phyloP scores from a whole-genome alignment of 495 filamentous ascomycete species.

The Penicillium malachiteum region DNA sequence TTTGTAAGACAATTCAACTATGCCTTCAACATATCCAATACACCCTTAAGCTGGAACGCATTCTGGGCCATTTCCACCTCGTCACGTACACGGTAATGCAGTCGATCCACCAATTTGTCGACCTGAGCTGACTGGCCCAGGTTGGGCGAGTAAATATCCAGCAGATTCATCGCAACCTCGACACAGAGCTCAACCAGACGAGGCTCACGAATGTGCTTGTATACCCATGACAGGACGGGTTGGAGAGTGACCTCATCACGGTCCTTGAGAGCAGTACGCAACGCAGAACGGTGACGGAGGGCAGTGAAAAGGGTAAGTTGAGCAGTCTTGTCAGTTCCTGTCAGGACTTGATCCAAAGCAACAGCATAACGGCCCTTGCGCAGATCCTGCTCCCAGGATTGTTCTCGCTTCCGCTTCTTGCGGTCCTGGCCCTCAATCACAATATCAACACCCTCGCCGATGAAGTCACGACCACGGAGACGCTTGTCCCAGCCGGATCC shows the following conservation, averaged over 20 bases:
- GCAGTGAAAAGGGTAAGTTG: slow-evolving; percentile 77
- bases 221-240: slow-evolving; percentile 80
- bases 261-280: slow-evolving; percentile 74
- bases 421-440: slow-evolving; percentile 75
- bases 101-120: slow-evolving; percentile 58
- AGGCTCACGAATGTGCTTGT: slow-evolving; percentile 74
- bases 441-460: slow-evolving; percentile 83
- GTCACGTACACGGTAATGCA: slow-evolving; percentile 66
- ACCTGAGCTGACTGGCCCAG: slow-evolving; percentile 72
- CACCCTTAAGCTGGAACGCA: slow-evolving; percentile 74
- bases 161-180: slow-evolving; percentile 73
- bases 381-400: slow-evolving; percentile 76
- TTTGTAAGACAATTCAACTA: slow-evolving; percentile 6
- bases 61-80: slow-evolving; percentile 81
- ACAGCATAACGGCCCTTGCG: slow-evolving; percentile 72
- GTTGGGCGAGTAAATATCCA: slow-evolving; percentile 85
- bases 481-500: slow-evolving; percentile 68
- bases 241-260: slow-evolving; percentile 81
- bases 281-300: slow-evolving; percentile 82
- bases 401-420: slow-evolving; percentile 57
- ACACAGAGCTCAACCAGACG: slow-evolving; percentile 73
- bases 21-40: slow-evolving; percentile 71
- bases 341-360: slow-evolving; percentile 77
- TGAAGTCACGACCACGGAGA: slow-evolving; percentile 73
- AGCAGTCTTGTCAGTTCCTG: slow-evolving; percentile 52